Percentiles rank a stretch among this genome's conserved stretches.
Conservation (phyloP, 2,329 filamentous ascomycete genomes). For the Mycosphaerelloides madeirae region DNA sequence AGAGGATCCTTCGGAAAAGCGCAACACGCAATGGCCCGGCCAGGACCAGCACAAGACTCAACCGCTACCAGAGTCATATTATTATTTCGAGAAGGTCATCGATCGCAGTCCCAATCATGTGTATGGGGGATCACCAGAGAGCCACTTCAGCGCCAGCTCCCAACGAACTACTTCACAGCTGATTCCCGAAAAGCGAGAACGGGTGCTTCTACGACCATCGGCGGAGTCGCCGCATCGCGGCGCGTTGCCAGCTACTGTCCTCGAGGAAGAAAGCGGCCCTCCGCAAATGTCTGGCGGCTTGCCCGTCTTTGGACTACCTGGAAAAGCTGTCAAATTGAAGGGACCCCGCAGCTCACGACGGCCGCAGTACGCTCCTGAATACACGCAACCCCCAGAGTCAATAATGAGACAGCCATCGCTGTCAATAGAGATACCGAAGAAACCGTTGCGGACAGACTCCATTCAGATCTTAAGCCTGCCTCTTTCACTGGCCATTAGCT, state of each 20-base stretch:
- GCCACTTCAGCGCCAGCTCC: conserved; percentile 21
- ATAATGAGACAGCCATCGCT: conserved; percentile 14
- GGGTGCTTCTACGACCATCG: conserved; percentile 13
- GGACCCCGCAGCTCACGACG: conserved; percentile 1
- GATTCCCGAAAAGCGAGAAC: conserved; percentile 29
- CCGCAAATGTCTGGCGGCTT: conserved; percentile 14
- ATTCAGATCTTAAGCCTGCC: neutral
- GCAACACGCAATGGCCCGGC: conserved; percentile 17
- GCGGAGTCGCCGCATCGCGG: conserved; percentile 16
- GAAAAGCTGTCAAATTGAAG: conserved; percentile 4
- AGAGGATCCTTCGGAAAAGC: conserved; percentile 15
- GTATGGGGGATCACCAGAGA: conserved; percentile 15
- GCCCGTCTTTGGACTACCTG: conserved; percentile 14
- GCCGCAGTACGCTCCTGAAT: conserved; percentile 13
- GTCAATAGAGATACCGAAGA: conserved; percentile 23
- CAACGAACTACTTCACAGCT: conserved; percentile 28
- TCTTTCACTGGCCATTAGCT: no score
- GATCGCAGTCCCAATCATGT: conserved; percentile 1
- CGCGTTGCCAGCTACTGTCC: conserved; percentile 25
- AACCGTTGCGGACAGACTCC: conserved; percentile 4
- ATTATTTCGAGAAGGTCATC: neutral
- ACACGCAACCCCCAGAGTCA: conserved; percentile 15
- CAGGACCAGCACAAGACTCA: neutral
- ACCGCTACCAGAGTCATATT: neutral
- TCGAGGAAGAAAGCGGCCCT: conserved; percentile 29